Evolutionary conservation across 2,329 filamentous ascomycete genomes (phyloP).

Genomic region (Zymoseptoria crescenta): DNA sequence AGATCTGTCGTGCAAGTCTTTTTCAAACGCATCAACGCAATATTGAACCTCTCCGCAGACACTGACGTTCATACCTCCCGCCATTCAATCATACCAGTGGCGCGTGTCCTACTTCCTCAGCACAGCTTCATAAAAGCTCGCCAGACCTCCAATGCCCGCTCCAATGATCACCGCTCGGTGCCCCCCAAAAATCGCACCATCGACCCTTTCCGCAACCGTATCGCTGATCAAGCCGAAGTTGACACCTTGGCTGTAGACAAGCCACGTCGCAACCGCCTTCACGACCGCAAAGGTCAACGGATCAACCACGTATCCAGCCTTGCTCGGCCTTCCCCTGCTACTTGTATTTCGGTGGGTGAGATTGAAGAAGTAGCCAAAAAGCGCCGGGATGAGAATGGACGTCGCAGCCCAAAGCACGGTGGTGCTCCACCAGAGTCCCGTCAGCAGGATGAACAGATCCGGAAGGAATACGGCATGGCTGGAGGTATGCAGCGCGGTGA

Average conservation of each 20-base stretch:
- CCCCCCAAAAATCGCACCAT: constrained; percentile 61
- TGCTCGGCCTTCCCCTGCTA: constrained; percentile 26
- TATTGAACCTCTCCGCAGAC: too few species aligned
- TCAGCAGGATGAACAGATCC: constrained; percentile 72
- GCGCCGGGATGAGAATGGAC: constrained; percentile 59
- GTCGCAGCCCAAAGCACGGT: constrained; percentile 69
- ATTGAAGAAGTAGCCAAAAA: constrained; percentile 86
- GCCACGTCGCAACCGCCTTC: constrained; percentile 73
- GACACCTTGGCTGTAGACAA: constrained; percentile 65
- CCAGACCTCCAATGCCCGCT: constrained; percentile 57
- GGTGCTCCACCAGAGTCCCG: constrained; percentile 64
- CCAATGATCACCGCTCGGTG: constrained; percentile 63
- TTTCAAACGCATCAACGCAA: too few species aligned
- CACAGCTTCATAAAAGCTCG: constrained; percentile 70
- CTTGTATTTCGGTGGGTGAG: constrained; percentile 54
- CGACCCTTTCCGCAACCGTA: constrained; percentile 54
- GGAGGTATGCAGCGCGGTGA: constrained; percentile 28
- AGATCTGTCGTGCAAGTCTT: not conserved
- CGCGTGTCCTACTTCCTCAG: constrained; percentile 41
- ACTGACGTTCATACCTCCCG: too few species aligned
- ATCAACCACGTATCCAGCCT: constrained; percentile 59
- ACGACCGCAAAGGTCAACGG: constrained; percentile 83
- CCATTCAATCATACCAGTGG: not conserved
- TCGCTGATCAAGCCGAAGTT: constrained; percentile 56
- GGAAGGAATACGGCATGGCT: constrained; percentile 59